Evolutionary conservation across 495 filamentous ascomycete species (phyloP).

Genomic region (Xylaria sp.): DNA sequence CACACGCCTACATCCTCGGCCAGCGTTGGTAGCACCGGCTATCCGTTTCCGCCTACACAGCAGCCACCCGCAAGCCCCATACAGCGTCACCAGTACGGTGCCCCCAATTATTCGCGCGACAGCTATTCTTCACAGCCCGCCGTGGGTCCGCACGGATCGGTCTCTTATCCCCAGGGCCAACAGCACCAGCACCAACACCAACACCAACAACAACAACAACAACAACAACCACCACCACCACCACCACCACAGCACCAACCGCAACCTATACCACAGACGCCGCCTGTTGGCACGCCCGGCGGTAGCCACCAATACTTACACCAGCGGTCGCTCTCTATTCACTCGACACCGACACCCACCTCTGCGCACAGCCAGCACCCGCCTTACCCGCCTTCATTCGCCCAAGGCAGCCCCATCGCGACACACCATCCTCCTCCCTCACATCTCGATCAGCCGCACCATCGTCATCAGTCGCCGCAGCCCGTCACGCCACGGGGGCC

Average conservation of each 20-base stretch:
- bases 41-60: conserved; percentile 60
- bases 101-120: conserved; percentile 50
- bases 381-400: conserved; percentile 55
- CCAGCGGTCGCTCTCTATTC: conserved; percentile 55
- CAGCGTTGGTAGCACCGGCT: conserved; percentile 53
- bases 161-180: conserved; percentile 51
- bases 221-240: conserved; percentile 38
- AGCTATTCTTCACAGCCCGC: conserved; percentile 54
- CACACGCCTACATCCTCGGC: conserved; percentile 55
- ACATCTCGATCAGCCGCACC: conserved; percentile 51
- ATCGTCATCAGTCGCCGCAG: conserved; percentile 57
- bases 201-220: conserved; percentile 33
- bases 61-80: conserved; percentile 60
- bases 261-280: conserved; percentile 57
- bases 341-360: conserved; percentile 63
- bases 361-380: conserved; percentile 62
- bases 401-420: conserved; percentile 62
- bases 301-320: conserved; percentile 51
- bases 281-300: conserved; percentile 55
- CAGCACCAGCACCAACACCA: conserved; percentile 37
- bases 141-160: conserved; percentile 43
- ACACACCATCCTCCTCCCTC: conserved; percentile 48
- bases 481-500: conserved; percentile 63
- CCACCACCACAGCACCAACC: conserved; percentile 33
- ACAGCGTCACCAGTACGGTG: conserved; percentile 57